Conservation (phyloP, 2,329 filamentous ascomycete genomes). For the Dendrostoma leiphaemia region DNA sequence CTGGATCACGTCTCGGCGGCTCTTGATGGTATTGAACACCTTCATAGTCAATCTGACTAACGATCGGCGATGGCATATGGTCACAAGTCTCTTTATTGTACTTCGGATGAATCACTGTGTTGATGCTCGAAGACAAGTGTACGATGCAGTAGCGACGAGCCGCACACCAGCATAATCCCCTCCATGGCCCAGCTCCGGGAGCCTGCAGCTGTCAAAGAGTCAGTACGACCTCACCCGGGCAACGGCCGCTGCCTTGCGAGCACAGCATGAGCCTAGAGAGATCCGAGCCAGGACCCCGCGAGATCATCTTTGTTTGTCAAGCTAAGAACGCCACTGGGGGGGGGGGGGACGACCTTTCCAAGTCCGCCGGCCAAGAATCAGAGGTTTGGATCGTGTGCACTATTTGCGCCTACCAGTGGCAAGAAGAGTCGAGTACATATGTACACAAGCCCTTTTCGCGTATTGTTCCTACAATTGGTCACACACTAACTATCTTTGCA, state of each 20-base stretch:
- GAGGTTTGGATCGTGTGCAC: too few species aligned
- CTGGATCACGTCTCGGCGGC: slow-evolving; percentile 13
- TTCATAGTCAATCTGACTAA: background rate
- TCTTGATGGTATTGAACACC: background rate
- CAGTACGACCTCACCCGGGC: background rate
- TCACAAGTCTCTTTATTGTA: too few species aligned
- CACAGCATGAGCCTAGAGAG: background rate
- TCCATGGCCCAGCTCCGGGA: background rate
- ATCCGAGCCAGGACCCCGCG: background rate
- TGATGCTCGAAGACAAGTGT: too few species aligned
- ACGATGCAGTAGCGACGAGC: background rate
- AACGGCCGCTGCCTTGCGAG: background rate
- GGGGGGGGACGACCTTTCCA: too few species aligned
- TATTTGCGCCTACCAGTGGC: background rate
- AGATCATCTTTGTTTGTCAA: background rate
- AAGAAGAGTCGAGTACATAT: background rate
- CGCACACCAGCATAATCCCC: background rate
- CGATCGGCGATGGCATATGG: too few species aligned
- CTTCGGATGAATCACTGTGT: too few species aligned
- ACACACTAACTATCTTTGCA: too few species aligned
- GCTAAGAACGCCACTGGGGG: too few species aligned
- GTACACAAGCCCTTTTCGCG: background rate
- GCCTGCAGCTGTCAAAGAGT: background rate
- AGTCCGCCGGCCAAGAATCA: too few species aligned
- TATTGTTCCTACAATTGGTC: background rate